Conservation (phyloP, 768 basidiomycete genomes). For the Trichaptum fuscoviolaceum region DNA sequence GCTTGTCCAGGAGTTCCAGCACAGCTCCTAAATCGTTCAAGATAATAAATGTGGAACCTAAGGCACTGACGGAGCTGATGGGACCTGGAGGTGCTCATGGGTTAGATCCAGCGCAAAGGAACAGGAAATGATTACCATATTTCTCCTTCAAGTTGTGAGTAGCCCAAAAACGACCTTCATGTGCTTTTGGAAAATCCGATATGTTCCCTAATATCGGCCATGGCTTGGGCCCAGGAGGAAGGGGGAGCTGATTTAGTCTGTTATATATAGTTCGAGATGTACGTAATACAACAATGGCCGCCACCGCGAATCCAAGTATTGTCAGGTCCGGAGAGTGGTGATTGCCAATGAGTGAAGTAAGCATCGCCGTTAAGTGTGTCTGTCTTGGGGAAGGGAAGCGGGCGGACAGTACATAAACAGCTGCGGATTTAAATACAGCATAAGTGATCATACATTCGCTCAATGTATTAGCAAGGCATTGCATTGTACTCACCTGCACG, state of each 20-base stretch:
- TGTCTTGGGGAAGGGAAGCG: too few species aligned
- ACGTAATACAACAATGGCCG: too few species aligned
- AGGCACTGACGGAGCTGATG: conserved; percentile 42
- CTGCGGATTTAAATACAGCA: too few species aligned
- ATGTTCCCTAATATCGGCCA: conserved; percentile 12
- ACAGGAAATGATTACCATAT: conserved; percentile 13
- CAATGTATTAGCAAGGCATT: too few species aligned
- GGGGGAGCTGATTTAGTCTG: conserved; percentile 4
- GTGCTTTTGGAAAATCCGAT: conserved; percentile 10
- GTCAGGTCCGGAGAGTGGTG: too few species aligned
- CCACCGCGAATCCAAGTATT: too few species aligned
- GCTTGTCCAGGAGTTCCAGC: conserved; percentile 41
- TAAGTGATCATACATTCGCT: too few species aligned
- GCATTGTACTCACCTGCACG: too few species aligned
- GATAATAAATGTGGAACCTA: conserved; percentile 41
- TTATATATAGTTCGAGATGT: too few species aligned
- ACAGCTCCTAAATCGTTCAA: conserved; percentile 40
- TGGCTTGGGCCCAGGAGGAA: conserved; percentile 12
- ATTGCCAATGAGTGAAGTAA: too few species aligned
- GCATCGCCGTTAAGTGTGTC: too few species aligned
- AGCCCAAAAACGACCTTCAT: conserved; percentile 18
- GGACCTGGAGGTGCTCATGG: conserved; percentile 25
- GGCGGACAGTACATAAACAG: too few species aligned
- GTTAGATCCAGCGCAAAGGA: neutral
- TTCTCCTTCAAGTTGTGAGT: conserved; percentile 16